These are phyloP conservation scores for Tuber indicum DNA, from an alignment of 495 filamentous ascomycete species.

Conservation along the genomic window DNA sequence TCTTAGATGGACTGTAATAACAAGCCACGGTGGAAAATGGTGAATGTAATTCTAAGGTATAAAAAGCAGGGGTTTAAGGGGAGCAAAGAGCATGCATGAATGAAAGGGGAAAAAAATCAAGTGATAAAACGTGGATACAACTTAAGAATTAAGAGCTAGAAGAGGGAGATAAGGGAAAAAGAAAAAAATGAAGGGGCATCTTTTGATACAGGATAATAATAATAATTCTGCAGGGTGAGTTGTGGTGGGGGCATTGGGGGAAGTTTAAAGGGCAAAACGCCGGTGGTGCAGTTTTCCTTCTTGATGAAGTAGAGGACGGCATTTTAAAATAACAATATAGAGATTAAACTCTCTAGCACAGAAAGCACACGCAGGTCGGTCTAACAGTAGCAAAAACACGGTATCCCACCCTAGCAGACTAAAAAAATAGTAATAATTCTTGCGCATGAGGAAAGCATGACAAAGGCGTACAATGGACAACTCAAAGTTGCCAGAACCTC, in stretches of 20 bases:
- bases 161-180: neutral
- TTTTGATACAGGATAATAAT: conserved; percentile 5
- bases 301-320: neutral
- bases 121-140: neutral
- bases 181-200: neutral
- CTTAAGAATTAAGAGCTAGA: neutral
- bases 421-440: neutral
- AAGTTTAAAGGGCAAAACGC: neutral
- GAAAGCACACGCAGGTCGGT: neutral
- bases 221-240: neutral
- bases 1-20: neutral
- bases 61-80: neutral
- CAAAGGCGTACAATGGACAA: neutral
- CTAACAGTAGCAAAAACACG: neutral
- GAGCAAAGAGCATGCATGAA: neutral
- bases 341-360: neutral
- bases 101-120: neutral
- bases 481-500: conserved; percentile 33
- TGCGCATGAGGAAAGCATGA: neutral
- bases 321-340: neutral
- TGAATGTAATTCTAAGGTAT: neutral
- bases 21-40: neutral
- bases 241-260: neutral
- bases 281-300: neutral
- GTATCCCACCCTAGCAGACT: neutral